These are phyloP conservation scores for Coemansia sp. DNA, from an alignment of 192 early-diverging fungal genomes.

Conservation along the genomic window DNA sequence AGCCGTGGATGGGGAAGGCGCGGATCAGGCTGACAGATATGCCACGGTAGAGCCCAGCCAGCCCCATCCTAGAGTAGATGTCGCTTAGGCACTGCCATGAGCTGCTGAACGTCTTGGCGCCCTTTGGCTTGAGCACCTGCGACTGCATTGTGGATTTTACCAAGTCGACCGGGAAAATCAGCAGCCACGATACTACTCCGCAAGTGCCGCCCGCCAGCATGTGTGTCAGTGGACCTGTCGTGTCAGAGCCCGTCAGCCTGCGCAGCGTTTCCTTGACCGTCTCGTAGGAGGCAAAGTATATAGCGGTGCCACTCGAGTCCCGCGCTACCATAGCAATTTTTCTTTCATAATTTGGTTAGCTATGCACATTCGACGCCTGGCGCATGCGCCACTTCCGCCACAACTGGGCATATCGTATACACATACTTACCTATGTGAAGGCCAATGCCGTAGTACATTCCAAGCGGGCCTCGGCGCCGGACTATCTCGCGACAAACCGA, in stretches of 20 bases:
- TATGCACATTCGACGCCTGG: neutral
- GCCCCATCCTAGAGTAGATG: slow-evolving; percentile 56
- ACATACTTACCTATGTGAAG: slow-evolving; percentile 50
- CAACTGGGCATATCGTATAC: too few species aligned
- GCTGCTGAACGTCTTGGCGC: slow-evolving; percentile 42
- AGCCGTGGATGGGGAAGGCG: slow-evolving; percentile 74
- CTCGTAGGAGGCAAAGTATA: slow-evolving; percentile 75
- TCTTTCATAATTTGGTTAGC: neutral
- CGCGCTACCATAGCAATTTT: slow-evolving; percentile 28
- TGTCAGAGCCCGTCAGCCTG: slow-evolving; percentile 34
- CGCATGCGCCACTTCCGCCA: neutral
- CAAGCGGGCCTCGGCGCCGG: slow-evolving; percentile 24
- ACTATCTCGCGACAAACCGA: slow-evolving; percentile 44
- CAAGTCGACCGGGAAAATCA: slow-evolving; percentile 76
- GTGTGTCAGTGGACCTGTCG: slow-evolving; percentile 64
- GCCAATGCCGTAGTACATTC: slow-evolving; percentile 45
- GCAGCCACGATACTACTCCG: slow-evolving; percentile 72
- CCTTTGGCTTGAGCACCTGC: slow-evolving; percentile 57
- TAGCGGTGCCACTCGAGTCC: slow-evolving; percentile 66
- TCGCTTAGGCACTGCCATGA: slow-evolving; percentile 52
- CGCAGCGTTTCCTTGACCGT: slow-evolving; percentile 51
- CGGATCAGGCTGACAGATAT: slow-evolving; percentile 70
- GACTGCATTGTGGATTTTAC: slow-evolving; percentile 75
- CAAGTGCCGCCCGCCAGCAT: slow-evolving; percentile 75
- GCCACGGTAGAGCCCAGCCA: slow-evolving; percentile 68